phyloP scores from a whole-genome alignment of 805 yeast genomes.

The Wickerhamomyces mucosus region DNA sequence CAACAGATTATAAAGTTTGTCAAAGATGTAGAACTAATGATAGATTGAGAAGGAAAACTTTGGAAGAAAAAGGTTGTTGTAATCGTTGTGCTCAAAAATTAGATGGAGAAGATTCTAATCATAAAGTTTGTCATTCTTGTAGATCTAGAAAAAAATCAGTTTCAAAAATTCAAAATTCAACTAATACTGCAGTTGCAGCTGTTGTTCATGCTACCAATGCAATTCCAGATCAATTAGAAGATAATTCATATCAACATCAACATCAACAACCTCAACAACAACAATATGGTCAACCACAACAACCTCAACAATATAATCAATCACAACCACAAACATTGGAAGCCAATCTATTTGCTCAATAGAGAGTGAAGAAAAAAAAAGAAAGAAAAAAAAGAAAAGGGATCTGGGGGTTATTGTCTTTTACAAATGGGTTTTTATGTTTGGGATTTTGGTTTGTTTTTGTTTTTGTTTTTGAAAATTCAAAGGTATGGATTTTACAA shows the following conservation, averaged over 20 bases:
- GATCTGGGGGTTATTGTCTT: too few species aligned
- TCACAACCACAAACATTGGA: constrained; percentile 13
- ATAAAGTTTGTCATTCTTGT: constrained; percentile 47
- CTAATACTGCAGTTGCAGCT: constrained; percentile 6
- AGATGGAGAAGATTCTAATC: constrained; percentile 34
- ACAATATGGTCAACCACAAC: constrained; percentile 11
- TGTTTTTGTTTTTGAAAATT: too few species aligned
- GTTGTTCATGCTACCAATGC: background rate
- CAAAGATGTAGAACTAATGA: constrained; percentile 54
- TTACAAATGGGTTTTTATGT: too few species aligned
- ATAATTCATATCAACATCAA: constrained; percentile 2
- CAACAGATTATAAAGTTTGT: constrained; percentile 51
- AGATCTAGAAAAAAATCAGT: constrained; percentile 41
- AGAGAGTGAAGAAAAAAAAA: too few species aligned
- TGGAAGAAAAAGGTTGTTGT: constrained; percentile 52
- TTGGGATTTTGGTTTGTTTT: too few species aligned
- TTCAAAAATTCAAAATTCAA: constrained; percentile 8
- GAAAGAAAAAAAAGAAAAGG: too few species aligned
- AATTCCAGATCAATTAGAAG: background rate
- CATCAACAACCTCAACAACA: constrained; percentile 1
- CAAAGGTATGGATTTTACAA: too few species aligned
- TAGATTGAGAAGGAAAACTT: constrained; percentile 42
- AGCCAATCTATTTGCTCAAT: constrained; percentile 17
- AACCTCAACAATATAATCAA: constrained; percentile 2
- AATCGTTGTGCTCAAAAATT: constrained; percentile 50